These are phyloP conservation scores for Tulasnella sp. DNA, from an alignment of 768 basidiomycete species.

Conservation along the genomic window DNA sequence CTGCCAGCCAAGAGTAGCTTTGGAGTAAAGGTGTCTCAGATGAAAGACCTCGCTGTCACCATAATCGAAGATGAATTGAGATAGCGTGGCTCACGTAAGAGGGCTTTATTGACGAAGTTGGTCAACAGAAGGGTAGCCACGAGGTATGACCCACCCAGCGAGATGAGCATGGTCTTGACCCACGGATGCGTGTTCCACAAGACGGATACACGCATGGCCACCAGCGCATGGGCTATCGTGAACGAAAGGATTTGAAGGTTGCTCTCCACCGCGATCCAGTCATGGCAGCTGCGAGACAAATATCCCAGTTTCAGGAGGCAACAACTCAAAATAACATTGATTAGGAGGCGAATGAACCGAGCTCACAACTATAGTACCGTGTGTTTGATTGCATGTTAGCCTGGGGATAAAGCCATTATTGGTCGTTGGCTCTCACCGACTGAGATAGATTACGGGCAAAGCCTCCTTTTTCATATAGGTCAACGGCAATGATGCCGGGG, in stretches of 20 bases:
- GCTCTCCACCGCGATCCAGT: not conserved
- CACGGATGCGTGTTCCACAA: not conserved
- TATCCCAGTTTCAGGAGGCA: not conserved
- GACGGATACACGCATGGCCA: not conserved
- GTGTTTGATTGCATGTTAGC: no score
- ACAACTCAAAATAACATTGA: no score
- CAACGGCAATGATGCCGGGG: not conserved
- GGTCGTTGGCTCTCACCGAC: not conserved
- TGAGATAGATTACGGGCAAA: not conserved
- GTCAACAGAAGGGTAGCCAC: not conserved
- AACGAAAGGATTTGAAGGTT: not conserved
- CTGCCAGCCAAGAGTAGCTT: not conserved
- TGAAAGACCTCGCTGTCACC: no score
- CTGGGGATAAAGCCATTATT: no score
- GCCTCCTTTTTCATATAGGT: not conserved
- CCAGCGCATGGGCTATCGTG: not conserved
- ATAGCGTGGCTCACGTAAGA: no score
- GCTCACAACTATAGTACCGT: no score
- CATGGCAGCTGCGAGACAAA: not conserved
- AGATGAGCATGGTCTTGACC: not conserved
- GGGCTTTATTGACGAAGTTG: not conserved
- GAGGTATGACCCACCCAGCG: not conserved
- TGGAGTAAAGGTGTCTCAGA: no score
- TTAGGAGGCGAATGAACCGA: no score
- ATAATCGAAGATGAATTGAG: no score